phyloP scores from a whole-genome alignment of 2,329 filamentous ascomycete species.

The Metarhizium sp. region DNA sequence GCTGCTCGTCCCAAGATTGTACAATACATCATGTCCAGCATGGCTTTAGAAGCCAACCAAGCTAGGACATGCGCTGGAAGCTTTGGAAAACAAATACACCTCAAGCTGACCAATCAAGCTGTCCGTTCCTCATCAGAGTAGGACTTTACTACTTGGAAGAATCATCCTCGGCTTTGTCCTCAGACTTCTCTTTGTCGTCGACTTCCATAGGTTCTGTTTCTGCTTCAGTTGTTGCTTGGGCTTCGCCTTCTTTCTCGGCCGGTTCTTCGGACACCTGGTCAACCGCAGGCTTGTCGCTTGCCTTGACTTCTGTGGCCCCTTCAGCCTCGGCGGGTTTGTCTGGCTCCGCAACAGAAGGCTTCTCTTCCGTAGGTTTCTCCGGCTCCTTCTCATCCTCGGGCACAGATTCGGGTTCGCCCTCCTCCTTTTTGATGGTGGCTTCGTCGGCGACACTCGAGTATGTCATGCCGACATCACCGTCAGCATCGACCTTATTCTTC shows the following conservation, averaged over 20 bases:
- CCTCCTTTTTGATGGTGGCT: constrained; percentile 31
- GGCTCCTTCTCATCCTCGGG: constrained; percentile 21
- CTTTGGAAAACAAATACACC: background rate
- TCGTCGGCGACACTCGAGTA: constrained; percentile 23
- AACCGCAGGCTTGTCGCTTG: constrained; percentile 11
- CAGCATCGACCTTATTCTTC: constrained; percentile 29
- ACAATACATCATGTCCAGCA: constrained; percentile 1
- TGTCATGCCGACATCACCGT: constrained; percentile 44
- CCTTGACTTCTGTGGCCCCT: constrained; percentile 11
- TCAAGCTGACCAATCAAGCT: background rate
- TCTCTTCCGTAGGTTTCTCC: constrained; percentile 18
- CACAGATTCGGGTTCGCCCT: constrained; percentile 23
- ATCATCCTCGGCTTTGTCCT: constrained; percentile 14
- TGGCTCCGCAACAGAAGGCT: constrained; percentile 10
- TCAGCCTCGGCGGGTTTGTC: constrained; percentile 4
- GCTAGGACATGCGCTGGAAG: background rate
- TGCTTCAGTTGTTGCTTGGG: constrained; percentile 7
- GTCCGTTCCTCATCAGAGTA: background rate
- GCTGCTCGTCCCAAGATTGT: background rate
- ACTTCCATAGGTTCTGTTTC: constrained; percentile 24
- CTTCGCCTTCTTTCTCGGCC: constrained; percentile 9
- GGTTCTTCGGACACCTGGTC: constrained; percentile 15
- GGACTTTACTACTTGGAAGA: constrained; percentile 14
- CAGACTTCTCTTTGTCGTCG: constrained; percentile 20
- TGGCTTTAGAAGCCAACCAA: background rate